These are phyloP conservation scores for Arthrobotrys megalospora DNA, from an alignment of 2,329 filamentous ascomycete species.

Conservation along the genomic window DNA sequence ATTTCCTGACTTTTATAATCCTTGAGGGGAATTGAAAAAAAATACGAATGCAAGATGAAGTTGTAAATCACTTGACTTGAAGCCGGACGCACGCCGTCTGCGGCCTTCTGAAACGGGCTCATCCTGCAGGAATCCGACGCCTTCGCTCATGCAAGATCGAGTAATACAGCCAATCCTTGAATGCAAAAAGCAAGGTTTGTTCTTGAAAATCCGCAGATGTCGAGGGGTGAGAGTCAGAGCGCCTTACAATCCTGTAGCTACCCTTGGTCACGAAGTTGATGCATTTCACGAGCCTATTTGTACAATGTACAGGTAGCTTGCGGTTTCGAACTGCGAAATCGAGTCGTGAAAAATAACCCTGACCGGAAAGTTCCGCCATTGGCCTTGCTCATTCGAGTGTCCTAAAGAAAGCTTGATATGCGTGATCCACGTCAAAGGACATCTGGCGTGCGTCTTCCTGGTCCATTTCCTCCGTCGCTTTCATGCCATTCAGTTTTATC, in stretches of 20 bases:
- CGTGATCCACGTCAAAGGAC: constrained; percentile 65
- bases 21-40: constrained; percentile 13
- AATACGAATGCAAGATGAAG: constrained; percentile 37
- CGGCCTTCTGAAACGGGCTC: constrained; percentile 54
- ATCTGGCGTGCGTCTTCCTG: constrained; percentile 78
- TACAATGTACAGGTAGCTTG: constrained; percentile 26
- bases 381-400: constrained; percentile 46
- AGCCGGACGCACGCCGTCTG: constrained; percentile 51
- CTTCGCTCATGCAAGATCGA: constrained; percentile 61
- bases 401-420: constrained; percentile 64
- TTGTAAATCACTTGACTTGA: constrained; percentile 60
- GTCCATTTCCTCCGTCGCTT: constrained; percentile 88
- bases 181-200: constrained; percentile 41
- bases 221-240: constrained; percentile 20
- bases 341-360: constrained; percentile 26
- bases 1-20: constrained; percentile 43
- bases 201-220: constrained; percentile 32
- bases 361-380: constrained; percentile 24
- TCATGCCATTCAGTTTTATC: constrained; percentile 97
- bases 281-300: constrained; percentile 37
- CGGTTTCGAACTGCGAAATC: constrained; percentile 40
- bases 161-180: constrained; percentile 54
- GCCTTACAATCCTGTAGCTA: constrained; percentile 22
- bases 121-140: constrained; percentile 58
- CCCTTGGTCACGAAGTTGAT: constrained; percentile 27